Evolutionary conservation across 352 stramenopile species (phyloP).

Genomic region (Blastocystis hominis): DNA sequence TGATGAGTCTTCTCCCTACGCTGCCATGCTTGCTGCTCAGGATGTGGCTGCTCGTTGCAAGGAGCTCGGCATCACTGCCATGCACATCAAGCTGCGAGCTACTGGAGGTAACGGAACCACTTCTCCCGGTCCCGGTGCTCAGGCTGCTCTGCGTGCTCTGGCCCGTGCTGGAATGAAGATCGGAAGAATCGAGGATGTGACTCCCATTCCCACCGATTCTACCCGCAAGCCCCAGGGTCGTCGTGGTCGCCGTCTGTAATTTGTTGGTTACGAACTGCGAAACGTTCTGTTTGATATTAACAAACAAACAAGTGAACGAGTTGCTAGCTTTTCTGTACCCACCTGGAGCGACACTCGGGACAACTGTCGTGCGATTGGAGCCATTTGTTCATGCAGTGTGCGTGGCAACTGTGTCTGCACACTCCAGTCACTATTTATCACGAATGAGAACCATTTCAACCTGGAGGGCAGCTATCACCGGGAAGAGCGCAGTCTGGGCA

Average conservation of each 20-base stretch:
- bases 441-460: not conserved
- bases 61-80: conserved; percentile 92
- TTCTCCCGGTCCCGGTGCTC: conserved; percentile 90
- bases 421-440: not conserved
- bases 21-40: conserved; percentile 97
- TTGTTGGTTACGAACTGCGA: conserved; percentile 52
- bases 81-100: conserved; percentile 99
- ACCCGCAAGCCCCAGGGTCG: conserved; percentile 94
- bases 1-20: conserved; percentile 97
- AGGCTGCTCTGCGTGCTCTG: conserved; percentile 92
- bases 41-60: conserved; percentile 90
- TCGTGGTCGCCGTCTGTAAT: conserved; percentile 96
- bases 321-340: not conserved
- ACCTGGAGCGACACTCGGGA: conserved; percentile 15
- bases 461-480: conserved; percentile 49
- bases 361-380: conserved; percentile 14
- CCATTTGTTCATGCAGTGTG: conserved; percentile 41
- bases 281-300: not conserved
- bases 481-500: conserved; percentile 22
- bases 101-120: conserved; percentile 96
- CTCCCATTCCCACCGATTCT: conserved; percentile 95
- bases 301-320: not conserved
- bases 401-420: conserved; percentile 29
- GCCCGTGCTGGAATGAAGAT: conserved; percentile 98
- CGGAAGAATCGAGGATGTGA: conserved; percentile 98